Evolutionary conservation across 257 asterid species (phyloP), one percentile per base, ranked within the genome.

Genomic region (Solanum tacnaense): DNA sequence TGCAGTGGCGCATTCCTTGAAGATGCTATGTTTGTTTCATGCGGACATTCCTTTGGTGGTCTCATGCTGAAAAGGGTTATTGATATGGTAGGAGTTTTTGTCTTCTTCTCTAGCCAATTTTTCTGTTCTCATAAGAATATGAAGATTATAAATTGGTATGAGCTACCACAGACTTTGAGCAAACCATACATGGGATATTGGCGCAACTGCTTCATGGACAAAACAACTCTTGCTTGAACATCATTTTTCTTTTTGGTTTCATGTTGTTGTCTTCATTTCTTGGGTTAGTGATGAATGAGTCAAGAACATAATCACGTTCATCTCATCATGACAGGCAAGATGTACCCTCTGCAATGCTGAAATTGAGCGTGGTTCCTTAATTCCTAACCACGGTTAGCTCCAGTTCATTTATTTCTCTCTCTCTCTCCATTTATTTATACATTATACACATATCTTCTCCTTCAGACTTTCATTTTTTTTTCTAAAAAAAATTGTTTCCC

Each of bases 41-140:
- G 99, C 84, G 99, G 99, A 86, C 99, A 97, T 91, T 97, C 99
- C 83, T 97, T 97, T 92, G 99, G 99, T 88, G 99, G 99, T 88
- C 94, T 93, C 74, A 93, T 92, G 98, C 96, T 97, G 90, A 92
- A 93, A 87, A 96, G 92, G 91, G 98, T 97, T 87, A 88, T 97
- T 83, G 98, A 95, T 89, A 92, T 93, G 83, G 99, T 96, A 94
- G 91, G 98, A 91, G 86, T 87, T 87, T 70, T 44, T 83, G 41
- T 25, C 65, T 12, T 71, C 36, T 81, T 84, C 83, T 12, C 84
- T 70, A 67, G 27, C 83, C 65, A 44, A 15, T 89, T 84, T 58
- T 49, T 52, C 49, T 86, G 35, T 72, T 41, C 70, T 70, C 41
- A 52, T 87, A 11, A 35, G 58, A 46, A 58, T 34, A 85, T 36